Percentiles rank a stretch among this genome's conserved stretches.
phyloP scores from a whole-genome alignment of 331 rosid genomes.

The Malus hybrid region DNA sequence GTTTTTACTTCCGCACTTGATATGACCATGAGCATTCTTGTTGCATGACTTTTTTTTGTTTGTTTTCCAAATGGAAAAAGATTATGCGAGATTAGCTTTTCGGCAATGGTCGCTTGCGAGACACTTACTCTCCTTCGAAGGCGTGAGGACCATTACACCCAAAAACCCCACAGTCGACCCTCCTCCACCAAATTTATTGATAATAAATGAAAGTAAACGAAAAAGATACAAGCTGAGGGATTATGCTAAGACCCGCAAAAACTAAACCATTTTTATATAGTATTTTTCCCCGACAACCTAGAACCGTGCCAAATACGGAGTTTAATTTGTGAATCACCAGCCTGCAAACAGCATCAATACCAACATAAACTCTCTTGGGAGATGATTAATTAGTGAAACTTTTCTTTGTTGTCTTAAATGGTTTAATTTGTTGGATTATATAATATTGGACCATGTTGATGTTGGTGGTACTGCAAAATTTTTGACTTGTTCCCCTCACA shows the following conservation, averaged over 20 bases:
- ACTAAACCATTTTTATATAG: neutral
- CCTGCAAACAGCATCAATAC: conserved; percentile 18
- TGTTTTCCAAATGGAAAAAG: too few species aligned
- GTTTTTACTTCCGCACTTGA: neutral
- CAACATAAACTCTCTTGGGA: conserved; percentile 23
- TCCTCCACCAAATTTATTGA: too few species aligned
- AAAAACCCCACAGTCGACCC: too few species aligned
- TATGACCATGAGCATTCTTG: neutral
- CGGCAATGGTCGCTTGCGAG: fast-evolving
- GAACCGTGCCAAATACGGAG: neutral
- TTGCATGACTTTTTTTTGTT: too few species aligned
- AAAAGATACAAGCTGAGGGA: too few species aligned
- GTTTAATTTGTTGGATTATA: neutral
- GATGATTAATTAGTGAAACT: neutral
- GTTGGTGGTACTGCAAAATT: neutral
- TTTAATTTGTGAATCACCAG: neutral
- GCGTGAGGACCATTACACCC: too few species aligned
- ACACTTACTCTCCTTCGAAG: too few species aligned
- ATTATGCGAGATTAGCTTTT: too few species aligned
- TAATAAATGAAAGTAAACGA: too few species aligned
- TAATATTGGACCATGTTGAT: neutral
- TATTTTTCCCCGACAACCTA: conserved; percentile 11
- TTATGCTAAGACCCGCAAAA: too few species aligned
- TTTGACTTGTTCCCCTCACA: neutral
- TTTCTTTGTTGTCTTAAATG: neutral